Percentiles rank a stretch among this genome's conserved stretches.
Evolutionary conservation across 257 asterid species (phyloP).

Genomic region (Solanum dulcamara): DNA sequence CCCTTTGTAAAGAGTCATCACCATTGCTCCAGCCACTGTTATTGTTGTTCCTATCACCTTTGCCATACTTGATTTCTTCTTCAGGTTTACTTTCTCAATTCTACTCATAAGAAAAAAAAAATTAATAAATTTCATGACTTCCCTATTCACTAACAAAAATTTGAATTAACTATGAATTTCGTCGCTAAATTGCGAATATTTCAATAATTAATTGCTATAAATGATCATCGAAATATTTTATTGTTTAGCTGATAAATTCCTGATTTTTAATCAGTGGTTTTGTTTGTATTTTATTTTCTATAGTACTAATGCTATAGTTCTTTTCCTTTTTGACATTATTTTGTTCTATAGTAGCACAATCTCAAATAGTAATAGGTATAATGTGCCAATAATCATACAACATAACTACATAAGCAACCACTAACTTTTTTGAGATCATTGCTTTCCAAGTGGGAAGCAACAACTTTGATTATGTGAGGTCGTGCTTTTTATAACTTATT

Average conservation of each 20-base stretch:
- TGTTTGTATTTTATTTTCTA: not conserved
- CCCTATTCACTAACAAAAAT: not conserved
- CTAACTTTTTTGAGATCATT: not conserved
- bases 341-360: not conserved
- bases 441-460: conserved; percentile 1
- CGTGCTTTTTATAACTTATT: not conserved
- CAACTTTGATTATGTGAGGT: not conserved
- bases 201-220: too few relatives aligned
- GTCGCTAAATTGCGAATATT: too few relatives aligned
- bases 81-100: conserved; percentile 60
- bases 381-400: not conserved
- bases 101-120: conserved; percentile 10
- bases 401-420: not conserved
- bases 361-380: not conserved
- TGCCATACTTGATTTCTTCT: conserved; percentile 41
- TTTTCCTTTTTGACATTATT: not conserved
- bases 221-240: not conserved
- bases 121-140: not conserved
- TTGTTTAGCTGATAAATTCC: not conserved
- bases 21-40: conserved; percentile 86
- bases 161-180: not conserved
- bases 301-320: not conserved
- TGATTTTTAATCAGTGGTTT: not conserved
- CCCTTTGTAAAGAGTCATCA: conserved; percentile 82
- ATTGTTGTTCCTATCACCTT: conserved; percentile 69